Base-by-base conservation (phyloP, 1,139 yeast genomes). In the Suhomyces ambrosiae region DNA sequence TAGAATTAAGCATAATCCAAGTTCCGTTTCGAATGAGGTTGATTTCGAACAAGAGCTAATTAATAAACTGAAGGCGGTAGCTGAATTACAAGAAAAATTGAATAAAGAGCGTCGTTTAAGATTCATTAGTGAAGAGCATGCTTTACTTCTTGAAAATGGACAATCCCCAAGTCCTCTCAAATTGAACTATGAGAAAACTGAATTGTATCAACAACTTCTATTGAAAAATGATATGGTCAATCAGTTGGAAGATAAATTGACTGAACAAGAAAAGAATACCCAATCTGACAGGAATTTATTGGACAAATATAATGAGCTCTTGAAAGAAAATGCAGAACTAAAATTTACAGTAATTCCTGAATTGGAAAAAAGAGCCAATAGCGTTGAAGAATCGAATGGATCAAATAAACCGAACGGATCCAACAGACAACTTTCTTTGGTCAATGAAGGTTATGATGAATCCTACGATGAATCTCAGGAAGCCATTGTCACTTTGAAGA, bases 61-160 rank as follows among this genome's bases (percentile, higher is more conserved):
- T 11, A 63, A 68, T 16, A 74, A 78, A 45, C 68, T 79, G 32
- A 54, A 66, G 6, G 26, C 19, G 17, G 69, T 82, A 23, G 68
- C 74, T 3, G 74, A 74, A 19, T 55, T 85, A 38, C 76, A 82
- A 34, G 78, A 76, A 35, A 74, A 76, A 45, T 58, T 85, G 42
- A 79, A 77, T 39, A 79, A 78, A 30, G 92, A 85, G 54, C 68
- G 90, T 45, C 65, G 79, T 47, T 71, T 79, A 41, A 60, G 92
- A 36, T 80, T 75, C 46, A 75, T 82, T 12, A 80, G 87, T 27
- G 92, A 85, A 53, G 89, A 83, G 45, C 85, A 80, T 50, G 79
- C 80, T 0, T 55, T 81, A 33, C 56, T 80, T 24, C 56, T 69
- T 46, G 86, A 81, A 48, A 69, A 74, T 44, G 82, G 82, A 3